A percentile compares a stretch with the other conserved stretches of the same genome.
Conservation (phyloP, 2,329 filamentous ascomycete species). For the Colletotrichum salicis region DNA sequence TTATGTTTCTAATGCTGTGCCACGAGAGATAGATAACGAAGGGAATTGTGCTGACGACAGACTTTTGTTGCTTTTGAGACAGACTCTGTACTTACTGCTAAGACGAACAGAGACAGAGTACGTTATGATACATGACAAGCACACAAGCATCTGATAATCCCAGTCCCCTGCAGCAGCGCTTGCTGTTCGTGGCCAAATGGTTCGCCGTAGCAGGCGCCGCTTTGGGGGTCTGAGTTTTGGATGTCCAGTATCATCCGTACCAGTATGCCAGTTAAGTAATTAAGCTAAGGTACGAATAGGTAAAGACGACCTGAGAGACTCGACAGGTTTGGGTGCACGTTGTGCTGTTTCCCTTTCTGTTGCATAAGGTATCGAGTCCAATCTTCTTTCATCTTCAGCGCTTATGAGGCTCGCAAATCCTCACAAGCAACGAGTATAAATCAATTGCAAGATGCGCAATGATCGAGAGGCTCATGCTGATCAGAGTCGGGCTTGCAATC, state of each 20-base stretch:
- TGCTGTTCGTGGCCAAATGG: neutral
- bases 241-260: neutral
- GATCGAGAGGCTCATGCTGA: too few species aligned
- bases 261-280: too few species aligned
- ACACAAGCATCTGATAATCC: slow-evolving; percentile 1
- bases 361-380: neutral
- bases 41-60: neutral
- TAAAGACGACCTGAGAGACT: neutral
- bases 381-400: slow-evolving; percentile 15
- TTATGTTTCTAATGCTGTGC: neutral
- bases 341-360: neutral
- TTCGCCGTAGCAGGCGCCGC: slow-evolving; percentile 2
- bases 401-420: too few species aligned
- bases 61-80: neutral
- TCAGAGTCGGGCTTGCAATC: too few species aligned
- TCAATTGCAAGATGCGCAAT: too few species aligned
- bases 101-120: neutral
- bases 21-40: neutral
- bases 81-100: neutral
- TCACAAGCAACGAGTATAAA: too few species aligned
- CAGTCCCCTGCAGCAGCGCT: neutral
- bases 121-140: neutral
- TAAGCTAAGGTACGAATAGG: too few species aligned
- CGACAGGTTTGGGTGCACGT: neutral
- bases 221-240: neutral